Conservation (phyloP, 2,329 filamentous ascomycete genomes). For the Fusarium annulatum region DNA sequence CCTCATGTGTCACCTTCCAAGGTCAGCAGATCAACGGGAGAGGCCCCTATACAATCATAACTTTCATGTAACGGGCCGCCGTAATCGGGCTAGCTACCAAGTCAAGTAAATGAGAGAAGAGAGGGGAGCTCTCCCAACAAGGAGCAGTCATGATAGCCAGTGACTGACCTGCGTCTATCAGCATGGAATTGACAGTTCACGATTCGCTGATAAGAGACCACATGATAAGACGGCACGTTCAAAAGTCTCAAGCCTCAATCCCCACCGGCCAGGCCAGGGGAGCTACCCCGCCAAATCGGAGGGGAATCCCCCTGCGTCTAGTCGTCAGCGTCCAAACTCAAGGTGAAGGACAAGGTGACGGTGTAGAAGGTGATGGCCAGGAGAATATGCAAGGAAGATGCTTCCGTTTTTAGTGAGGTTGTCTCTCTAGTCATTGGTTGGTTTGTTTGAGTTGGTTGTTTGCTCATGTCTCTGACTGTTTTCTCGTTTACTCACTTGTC, state of each 20-base stretch:
- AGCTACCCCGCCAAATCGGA: conserved; percentile 46
- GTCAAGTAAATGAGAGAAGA: conserved; percentile 6
- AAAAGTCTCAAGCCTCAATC: conserved; percentile 36
- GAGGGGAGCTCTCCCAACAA: conserved; percentile 38
- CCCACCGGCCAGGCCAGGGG: conserved; percentile 36
- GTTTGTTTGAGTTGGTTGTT: not conserved
- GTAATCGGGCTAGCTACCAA: conserved; percentile 22
- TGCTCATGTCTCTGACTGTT: not conserved
- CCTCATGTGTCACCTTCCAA: conserved; percentile 27
- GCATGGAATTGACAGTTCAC: conserved; percentile 26
- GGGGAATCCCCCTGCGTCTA: conserved; percentile 37
- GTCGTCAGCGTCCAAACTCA: conserved; percentile 13
- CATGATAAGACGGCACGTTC: conserved; percentile 40
- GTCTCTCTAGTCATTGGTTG: not conserved
- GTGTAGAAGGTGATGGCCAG: not conserved
- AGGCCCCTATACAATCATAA: conserved; percentile 37
- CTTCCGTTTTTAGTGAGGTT: not conserved
- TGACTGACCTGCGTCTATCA: conserved; percentile 22
- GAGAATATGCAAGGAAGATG: not conserved
- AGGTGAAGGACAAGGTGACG: not conserved
- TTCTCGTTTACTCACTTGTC: not conserved
- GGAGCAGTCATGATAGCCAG: conserved; percentile 38
- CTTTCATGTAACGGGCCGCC: conserved; percentile 35
- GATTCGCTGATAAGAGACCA: conserved; percentile 43
- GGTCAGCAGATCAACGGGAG: conserved; percentile 33